Percentiles rank a stretch among this genome's conserved stretches.
phyloP scores from a whole-genome alignment of 768 basidiomycete species.

The Suillus weaverae region DNA sequence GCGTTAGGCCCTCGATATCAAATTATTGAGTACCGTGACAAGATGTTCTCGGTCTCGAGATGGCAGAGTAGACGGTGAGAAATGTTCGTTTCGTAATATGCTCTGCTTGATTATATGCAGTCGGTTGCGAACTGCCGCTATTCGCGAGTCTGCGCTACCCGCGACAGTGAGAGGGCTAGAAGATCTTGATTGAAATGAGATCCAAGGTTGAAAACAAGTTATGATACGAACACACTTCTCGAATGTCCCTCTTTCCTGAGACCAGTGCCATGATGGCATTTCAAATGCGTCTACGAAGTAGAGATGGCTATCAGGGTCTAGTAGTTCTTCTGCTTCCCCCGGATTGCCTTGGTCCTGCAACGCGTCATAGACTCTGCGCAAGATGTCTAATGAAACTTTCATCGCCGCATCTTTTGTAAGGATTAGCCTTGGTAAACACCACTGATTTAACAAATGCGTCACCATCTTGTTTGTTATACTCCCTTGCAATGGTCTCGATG shows the following conservation, averaged over 20 bases:
- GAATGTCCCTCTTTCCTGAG: constrained; percentile 81
- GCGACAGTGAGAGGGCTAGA: constrained; percentile 63
- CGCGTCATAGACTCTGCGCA: constrained; percentile 71
- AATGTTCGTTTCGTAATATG: constrained; percentile 93
- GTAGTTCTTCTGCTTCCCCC: constrained; percentile 49
- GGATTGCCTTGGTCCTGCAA: constrained; percentile 65
- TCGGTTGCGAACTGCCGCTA: constrained; percentile 78
- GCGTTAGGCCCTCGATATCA: background rate
- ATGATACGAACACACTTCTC: constrained; percentile 60
- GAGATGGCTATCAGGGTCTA: constrained; percentile 82
- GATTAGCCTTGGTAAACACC: background rate
- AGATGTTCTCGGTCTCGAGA: constrained; percentile 85
- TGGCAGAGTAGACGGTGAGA: constrained; percentile 92
- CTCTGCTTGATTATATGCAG: constrained; percentile 91
- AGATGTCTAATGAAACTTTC: constrained; percentile 72
- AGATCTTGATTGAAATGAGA: constrained; percentile 40
- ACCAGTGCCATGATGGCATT: constrained; percentile 95
- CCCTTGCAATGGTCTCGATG: constrained; percentile 77
- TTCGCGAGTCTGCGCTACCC: constrained; percentile 80
- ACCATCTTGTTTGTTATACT: constrained; percentile 92
- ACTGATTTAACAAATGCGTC: constrained; percentile 13
- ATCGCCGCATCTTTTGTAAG: constrained; percentile 66
- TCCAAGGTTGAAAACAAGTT: constrained; percentile 8
- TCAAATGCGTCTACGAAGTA: constrained; percentile 89
- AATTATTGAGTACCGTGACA: constrained; percentile 62